Evolutionary conservation across 2,329 filamentous ascomycete species (phyloP).

Genomic region (Ascochyta viciae-villosae): DNA sequence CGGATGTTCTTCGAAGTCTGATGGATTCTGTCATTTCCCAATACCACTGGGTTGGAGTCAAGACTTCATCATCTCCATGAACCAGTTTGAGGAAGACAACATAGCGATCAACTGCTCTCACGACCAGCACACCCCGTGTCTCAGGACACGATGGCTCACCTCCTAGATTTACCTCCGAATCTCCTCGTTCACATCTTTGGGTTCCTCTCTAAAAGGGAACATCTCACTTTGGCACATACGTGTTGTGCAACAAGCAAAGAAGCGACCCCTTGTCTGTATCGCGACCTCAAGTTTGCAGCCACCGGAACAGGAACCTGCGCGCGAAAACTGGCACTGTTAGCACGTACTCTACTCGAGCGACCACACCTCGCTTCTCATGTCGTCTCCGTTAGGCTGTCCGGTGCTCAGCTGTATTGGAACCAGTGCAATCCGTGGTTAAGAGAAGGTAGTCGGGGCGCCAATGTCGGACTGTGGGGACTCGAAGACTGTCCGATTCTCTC

Average conservation of each 20-base stretch:
- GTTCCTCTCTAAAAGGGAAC: slow-evolving; percentile 23
- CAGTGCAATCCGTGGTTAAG: slow-evolving; percentile 31
- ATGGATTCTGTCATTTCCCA: neutral
- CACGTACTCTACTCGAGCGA: slow-evolving; percentile 32
- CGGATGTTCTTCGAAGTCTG: neutral
- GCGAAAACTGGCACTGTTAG: slow-evolving; percentile 26
- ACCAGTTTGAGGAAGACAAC: neutral
- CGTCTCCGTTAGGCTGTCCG: slow-evolving; percentile 22
- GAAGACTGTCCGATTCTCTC: slow-evolving; percentile 26
- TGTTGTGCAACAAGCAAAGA: slow-evolving; percentile 24
- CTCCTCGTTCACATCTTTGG: slow-evolving; percentile 23
- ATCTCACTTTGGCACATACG: slow-evolving; percentile 20
- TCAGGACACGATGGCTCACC: slow-evolving; percentile 20
- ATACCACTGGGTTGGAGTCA: neutral
- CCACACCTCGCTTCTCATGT: slow-evolving; percentile 25
- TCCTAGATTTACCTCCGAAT: slow-evolving; percentile 27
- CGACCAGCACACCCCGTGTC: neutral
- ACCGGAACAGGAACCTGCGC: slow-evolving; percentile 28
- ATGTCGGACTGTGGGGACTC: slow-evolving; percentile 32
- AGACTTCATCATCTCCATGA: neutral
- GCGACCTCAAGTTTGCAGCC: slow-evolving; percentile 28
- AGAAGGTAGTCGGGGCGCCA: neutral
- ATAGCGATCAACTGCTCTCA: neutral
- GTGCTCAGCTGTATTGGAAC: slow-evolving; percentile 26
- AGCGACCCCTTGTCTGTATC: slow-evolving; percentile 25